Percentiles rank a stretch among this genome's conserved stretches.
Evolutionary conservation across 2,329 filamentous ascomycete species (phyloP).

Genomic region (Cytospora piceicola): DNA sequence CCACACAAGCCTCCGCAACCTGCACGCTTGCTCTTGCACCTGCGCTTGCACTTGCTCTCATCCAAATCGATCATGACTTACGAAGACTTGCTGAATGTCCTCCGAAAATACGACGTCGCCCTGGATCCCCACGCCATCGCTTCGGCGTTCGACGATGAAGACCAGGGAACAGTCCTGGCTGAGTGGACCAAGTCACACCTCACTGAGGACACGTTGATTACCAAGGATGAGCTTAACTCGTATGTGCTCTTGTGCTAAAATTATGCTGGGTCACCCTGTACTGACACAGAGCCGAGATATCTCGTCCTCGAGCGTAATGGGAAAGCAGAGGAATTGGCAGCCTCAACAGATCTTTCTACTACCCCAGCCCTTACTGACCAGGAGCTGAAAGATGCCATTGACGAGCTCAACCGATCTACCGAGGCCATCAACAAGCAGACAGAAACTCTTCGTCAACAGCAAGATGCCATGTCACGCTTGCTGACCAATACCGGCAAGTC

Average conservation of each 20-base stretch:
- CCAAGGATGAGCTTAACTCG: conserved; percentile 57
- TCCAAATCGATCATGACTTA: conserved; percentile 32
- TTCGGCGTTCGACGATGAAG: conserved; percentile 42
- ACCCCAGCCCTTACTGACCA: conserved; percentile 59
- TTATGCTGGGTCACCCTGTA: background rate
- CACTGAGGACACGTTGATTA: conserved; percentile 55
- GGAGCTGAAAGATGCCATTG: conserved; percentile 64
- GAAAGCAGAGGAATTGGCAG: conserved; percentile 50
- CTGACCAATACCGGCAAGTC: conserved; percentile 48
- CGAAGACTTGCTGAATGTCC: conserved; percentile 38
- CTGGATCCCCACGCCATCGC: conserved; percentile 44
- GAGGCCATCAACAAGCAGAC: conserved; percentile 66
- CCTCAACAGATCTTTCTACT: conserved; percentile 49
- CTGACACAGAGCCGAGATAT: conserved; percentile 47
- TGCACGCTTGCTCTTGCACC: background rate
- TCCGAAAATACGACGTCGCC: conserved; percentile 40
- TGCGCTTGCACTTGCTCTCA: background rate
- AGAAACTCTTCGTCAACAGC: conserved; percentile 63
- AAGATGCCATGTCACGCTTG: conserved; percentile 60
- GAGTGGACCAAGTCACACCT: conserved; percentile 57
- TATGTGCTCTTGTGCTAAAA: conserved; percentile 40
- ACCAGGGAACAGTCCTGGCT: conserved; percentile 43
- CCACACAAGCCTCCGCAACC: background rate
- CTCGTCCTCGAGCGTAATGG: conserved; percentile 53
- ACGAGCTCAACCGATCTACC: conserved; percentile 67